Conservation (phyloP, 371 early-diverging fungal species). For the Mucor circinelloides region DNA sequence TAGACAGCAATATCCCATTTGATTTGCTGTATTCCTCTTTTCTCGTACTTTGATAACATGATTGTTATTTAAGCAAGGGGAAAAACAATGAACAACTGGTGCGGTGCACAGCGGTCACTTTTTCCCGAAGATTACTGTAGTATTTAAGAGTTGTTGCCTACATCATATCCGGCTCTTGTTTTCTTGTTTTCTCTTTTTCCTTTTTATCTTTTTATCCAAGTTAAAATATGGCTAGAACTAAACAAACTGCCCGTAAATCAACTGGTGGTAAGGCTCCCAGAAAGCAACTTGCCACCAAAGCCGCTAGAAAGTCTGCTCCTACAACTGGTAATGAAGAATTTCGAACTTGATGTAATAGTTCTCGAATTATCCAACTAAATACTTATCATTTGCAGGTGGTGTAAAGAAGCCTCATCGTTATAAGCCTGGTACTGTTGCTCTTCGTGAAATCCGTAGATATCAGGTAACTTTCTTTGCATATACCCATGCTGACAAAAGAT, state of each 20-base stretch:
- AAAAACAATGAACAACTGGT: neutral
- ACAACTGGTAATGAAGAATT: constrained; percentile 22
- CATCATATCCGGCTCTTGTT: neutral
- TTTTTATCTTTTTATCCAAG: neutral
- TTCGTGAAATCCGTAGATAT: constrained; percentile 96
- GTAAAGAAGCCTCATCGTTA: constrained; percentile 84
- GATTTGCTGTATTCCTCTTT: neutral
- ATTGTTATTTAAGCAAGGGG: neutral
- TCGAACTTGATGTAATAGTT: neutral
- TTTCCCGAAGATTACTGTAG: neutral
- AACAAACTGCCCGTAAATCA: constrained; percentile 98
- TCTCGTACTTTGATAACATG: neutral
- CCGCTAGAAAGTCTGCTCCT: constrained; percentile 55
- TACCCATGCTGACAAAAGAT: neutral
- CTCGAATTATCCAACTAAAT: neutral
- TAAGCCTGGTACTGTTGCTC: constrained; percentile 85
- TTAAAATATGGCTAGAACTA: constrained; percentile 87
- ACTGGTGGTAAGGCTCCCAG: constrained; percentile 98
- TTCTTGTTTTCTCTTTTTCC: neutral
- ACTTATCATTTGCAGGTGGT: constrained; percentile 25
- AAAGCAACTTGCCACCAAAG: constrained; percentile 97
- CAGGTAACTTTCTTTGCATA: constrained; percentile 41
- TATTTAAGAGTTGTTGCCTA: neutral
- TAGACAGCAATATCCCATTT: neutral
- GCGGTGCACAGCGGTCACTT: neutral